A percentile compares a stretch with the other conserved stretches of the same genome.
These are phyloP conservation scores for Gossypium aridum DNA, from an alignment of 441 rosid species.

Conservation along the genomic window DNA sequence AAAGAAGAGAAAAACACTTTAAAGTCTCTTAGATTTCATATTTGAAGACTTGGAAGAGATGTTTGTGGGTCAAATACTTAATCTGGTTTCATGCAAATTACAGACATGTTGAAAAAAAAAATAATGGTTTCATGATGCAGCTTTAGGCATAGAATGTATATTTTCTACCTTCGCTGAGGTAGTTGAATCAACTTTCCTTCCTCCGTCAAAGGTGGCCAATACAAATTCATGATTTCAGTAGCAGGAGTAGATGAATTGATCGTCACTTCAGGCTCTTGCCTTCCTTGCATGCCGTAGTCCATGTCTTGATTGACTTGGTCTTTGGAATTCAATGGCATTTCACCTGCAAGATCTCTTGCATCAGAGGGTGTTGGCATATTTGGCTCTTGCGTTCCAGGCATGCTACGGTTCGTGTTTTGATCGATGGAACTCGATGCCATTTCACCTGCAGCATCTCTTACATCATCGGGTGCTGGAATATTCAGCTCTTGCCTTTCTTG, in stretches of 20 bases:
- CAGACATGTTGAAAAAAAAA: background rate
- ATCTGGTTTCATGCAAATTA: background rate
- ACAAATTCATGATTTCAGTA: background rate
- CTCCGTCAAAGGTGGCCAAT: background rate
- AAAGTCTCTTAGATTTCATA: background rate
- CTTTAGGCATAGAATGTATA: background rate
- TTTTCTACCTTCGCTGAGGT: background rate
- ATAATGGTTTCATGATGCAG: background rate
- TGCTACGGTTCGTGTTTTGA: background rate
- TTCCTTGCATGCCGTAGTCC: background rate
- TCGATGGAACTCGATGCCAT: background rate
- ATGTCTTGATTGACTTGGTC: background rate
- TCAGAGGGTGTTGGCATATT: background rate
- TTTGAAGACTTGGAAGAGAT: no score
- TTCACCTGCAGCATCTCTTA: background rate
- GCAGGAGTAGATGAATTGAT: background rate
- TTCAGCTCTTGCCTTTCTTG: background rate
- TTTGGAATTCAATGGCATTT: background rate
- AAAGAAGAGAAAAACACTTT: background rate
- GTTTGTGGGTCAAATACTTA: no score
- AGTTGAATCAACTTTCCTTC: background rate
- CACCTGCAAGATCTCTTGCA: background rate
- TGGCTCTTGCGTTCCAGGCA: background rate
- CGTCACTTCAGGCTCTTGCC: background rate
- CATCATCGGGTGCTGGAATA: background rate